A percentile compares a stretch with the other conserved stretches of the same genome.
Conservation (phyloP, 179 eudicot genomes). For the Nepenthes alata region DNA sequence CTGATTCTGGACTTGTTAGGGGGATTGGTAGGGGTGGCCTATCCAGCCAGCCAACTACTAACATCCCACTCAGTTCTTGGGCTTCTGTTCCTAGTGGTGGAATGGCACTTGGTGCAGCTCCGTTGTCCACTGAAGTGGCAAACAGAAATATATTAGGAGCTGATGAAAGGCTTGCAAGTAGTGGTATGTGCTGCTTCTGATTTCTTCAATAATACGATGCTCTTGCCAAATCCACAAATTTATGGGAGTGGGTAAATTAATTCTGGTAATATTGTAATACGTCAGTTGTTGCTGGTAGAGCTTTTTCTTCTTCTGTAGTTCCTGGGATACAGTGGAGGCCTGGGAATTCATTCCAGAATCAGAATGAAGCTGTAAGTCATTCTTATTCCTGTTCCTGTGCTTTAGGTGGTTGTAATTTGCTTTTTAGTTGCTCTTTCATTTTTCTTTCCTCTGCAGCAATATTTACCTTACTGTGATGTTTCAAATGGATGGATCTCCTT, state of each 20-base stretch:
- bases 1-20: conserved; percentile 43
- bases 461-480: conserved; percentile 1
- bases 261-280: conserved; percentile 41
- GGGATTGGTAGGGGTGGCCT: conserved; percentile 55
- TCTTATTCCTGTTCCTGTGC: not conserved
- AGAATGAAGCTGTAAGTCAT: conserved; percentile 55
- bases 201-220: conserved; percentile 34
- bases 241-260: conserved; percentile 27
- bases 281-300: conserved; percentile 44
- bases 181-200: conserved; percentile 36
- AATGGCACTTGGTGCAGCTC: conserved; percentile 39
- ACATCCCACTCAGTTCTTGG: conserved; percentile 38
- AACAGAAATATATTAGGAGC: conserved; percentile 64
- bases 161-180: conserved; percentile 69
- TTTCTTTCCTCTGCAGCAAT: not conserved
- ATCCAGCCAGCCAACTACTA: conserved; percentile 40
- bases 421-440: not conserved
- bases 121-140: conserved; percentile 53
- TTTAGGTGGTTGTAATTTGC: not conserved
- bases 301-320: conserved; percentile 45
- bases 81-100: conserved; percentile 42
- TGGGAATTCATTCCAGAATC: conserved; percentile 78
- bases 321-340: conserved; percentile 96
- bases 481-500: too few relatives aligned
- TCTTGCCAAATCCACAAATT: conserved; percentile 19